These are phyloP conservation scores for Solanum hybrid DNA, from an alignment of 305 asterid genomes.

Conservation along the genomic window DNA sequence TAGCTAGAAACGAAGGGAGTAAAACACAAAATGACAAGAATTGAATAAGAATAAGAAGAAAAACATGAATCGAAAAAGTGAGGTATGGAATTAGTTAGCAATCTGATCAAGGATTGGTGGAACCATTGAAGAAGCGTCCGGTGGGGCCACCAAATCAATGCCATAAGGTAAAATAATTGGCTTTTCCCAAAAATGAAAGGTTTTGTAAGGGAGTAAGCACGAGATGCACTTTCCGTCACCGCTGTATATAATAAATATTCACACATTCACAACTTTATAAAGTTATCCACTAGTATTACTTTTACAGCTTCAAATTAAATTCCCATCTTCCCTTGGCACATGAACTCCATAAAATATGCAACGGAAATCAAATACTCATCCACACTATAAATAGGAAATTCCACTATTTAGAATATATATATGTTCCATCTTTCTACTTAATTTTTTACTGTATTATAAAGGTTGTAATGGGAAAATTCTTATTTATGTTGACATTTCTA, in stretches of 20 bases:
- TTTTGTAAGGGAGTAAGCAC: neutral
- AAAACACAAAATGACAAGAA: neutral
- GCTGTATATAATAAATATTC: neutral
- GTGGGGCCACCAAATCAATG: conserved; percentile 31
- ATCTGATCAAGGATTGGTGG: no score
- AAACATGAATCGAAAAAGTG: neutral
- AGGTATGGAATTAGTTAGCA: no score
- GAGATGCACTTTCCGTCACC: conserved; percentile 8
- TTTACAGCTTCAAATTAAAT: neutral
- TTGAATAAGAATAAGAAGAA: neutral
- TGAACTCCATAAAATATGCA: conserved; percentile 3
- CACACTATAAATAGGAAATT: neutral
- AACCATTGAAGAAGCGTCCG: conserved; percentile 14
- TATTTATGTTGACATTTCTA: neutral
- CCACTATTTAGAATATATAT: neutral
- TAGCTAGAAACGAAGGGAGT: neutral
- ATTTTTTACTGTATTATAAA: neutral
- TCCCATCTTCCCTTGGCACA: neutral
- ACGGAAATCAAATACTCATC: neutral
- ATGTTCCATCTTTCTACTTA: neutral
- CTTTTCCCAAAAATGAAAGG: conserved; percentile 1
- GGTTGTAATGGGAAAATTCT: neutral
- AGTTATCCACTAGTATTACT: neutral
- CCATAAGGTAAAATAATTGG: conserved; percentile 28
- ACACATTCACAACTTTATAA: neutral